Evolutionary conservation across 2,329 filamentous ascomycete species (phyloP).

Genomic region (Chaetomium strumarium): DNA sequence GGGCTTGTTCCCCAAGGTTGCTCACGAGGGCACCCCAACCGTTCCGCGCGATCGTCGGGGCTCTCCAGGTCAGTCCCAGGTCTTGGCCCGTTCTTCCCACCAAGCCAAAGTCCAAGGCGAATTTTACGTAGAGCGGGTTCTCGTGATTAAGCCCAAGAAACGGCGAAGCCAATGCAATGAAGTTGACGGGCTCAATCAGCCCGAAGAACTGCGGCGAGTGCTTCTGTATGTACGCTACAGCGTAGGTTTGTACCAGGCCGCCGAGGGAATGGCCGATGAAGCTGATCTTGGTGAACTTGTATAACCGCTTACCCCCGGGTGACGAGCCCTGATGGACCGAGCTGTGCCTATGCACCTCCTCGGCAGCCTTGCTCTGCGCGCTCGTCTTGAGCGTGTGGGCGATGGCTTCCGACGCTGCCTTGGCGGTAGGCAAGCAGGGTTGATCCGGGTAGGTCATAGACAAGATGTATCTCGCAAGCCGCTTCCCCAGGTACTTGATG

Average conservation of each 20-base stretch:
- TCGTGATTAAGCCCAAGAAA: conserved; percentile 93
- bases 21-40: conserved; percentile 86
- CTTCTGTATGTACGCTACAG: conserved; percentile 93
- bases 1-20: conserved; percentile 65
- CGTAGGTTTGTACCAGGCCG: conserved; percentile 86
- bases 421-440: conserved; percentile 66
- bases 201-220: conserved; percentile 90
- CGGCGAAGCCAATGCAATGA: conserved; percentile 79
- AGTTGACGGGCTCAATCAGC: conserved; percentile 80
- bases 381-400: conserved; percentile 35
- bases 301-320: conserved; percentile 47
- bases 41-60: conserved; percentile 76
- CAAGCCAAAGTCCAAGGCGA: conserved; percentile 90
- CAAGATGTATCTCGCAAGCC: conserved; percentile 85
- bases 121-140: conserved; percentile 94
- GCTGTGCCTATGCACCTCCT: conserved; percentile 42
- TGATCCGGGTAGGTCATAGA: conserved; percentile 91
- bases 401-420: conserved; percentile 42
- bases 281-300: conserved; percentile 88
- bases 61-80: conserved; percentile 87
- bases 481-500: conserved; percentile 94
- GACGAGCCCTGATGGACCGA: conserved; percentile 39
- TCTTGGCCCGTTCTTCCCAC: conserved; percentile 96
- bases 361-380: conserved; percentile 34
- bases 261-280: conserved; percentile 91